Evolutionary conservation across 352 stramenopile species (phyloP), one percentile per base, ranked within the genome.

Genomic region (Phytophthora pluvialis): DNA sequence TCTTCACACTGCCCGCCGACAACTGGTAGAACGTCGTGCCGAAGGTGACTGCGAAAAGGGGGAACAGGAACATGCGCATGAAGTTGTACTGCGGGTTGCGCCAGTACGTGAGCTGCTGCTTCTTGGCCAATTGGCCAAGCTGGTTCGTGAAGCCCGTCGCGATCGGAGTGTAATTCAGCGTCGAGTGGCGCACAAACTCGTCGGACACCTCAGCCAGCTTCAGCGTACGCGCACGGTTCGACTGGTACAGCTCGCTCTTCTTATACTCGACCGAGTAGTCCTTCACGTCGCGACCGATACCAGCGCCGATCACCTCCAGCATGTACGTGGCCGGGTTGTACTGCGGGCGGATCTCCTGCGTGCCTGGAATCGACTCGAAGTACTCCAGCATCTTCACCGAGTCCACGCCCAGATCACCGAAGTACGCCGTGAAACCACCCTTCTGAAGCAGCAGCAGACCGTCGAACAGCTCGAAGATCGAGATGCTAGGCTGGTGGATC

Each of bases 401-500:
- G 15, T 95, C 75, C 3, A 89, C 57, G 12, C 90, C 93, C 16
- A 98, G 67, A 12, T 95, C 81, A 39, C 93, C 91, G 64, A 97
- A 97, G 67, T 92, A 98, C 1, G 94, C 81, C 9, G 70, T 80
- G 47, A 62, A 78, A 0, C 78, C 81, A 21, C 78, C 80, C 39
- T 68, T 71, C 49, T 95, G 88, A 0, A 98, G 77, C 33, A 98
- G 63, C 8, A 98, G 60, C 0, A 98, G 73, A 60, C 87, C 73
- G 61, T 98, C 93, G 59, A 98, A 98, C 46, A 93, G 79, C 60
- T 95, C 86, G 59, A 98, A 99, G 54, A 98, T 95, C 9, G 80
- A 83, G n/a, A 86, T 78, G 65, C 88, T 79, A 15, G 93, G 77
- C 60, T 84, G 76, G 46, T 82, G 76, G 39, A 82, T 81, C 18